These are phyloP conservation scores for Hemerocallis citrina DNA, from an alignment of 106 monocot genomes.

Conservation along the genomic window DNA sequence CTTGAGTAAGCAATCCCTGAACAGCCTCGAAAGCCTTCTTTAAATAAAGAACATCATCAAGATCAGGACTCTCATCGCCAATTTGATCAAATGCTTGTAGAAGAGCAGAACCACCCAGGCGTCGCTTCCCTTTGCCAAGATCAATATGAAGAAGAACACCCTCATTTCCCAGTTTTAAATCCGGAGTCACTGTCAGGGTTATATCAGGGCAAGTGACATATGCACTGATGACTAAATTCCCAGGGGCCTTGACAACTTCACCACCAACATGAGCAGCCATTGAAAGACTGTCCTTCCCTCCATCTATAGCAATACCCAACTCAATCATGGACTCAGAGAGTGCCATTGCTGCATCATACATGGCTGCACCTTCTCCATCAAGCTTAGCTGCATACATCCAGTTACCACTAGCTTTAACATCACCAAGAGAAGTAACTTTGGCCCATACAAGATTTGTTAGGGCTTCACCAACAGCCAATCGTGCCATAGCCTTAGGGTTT, in stretches of 20 bases:
- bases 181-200: constrained; percentile 88
- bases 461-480: constrained; percentile 87
- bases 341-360: constrained; percentile 94
- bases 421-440: constrained; percentile 74
- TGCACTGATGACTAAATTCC: constrained; percentile 82
- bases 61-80: constrained; percentile 71
- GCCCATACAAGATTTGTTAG: constrained; percentile 95
- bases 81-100: constrained; percentile 78
- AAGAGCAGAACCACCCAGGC: constrained; percentile 88
- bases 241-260: constrained; percentile 96
- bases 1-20: constrained; percentile 55
- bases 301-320: constrained; percentile 96
- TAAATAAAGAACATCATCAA: constrained; percentile 80
- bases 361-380: constrained; percentile 91
- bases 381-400: constrained; percentile 99
- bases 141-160: constrained; percentile 77
- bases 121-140: constrained; percentile 52
- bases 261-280: constrained; percentile 74
- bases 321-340: constrained; percentile 89
- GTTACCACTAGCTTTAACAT: constrained; percentile 96
- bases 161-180: constrained; percentile 69
- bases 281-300: constrained; percentile 95
- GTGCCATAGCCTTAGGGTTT: constrained; percentile 77
- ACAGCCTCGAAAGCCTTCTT: constrained; percentile 57
- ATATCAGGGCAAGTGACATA: constrained; percentile 94